These are phyloP conservation scores for Fusarium udum DNA, from an alignment of 2,329 filamentous ascomycete species.

Conservation along the genomic window DNA sequence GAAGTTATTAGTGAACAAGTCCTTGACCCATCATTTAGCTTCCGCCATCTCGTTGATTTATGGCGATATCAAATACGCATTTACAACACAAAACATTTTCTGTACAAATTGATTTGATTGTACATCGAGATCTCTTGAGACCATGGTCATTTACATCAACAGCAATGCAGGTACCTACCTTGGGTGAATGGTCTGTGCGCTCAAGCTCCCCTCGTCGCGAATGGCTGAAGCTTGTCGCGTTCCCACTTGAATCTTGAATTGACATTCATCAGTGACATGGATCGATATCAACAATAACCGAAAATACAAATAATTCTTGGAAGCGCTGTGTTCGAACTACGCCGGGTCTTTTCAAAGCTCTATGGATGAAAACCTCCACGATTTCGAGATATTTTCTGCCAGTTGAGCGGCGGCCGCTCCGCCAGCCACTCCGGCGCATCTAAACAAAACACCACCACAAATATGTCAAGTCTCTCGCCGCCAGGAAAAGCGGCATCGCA, in stretches of 20 bases:
- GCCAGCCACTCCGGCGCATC: constrained; percentile 2
- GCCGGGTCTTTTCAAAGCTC: background rate
- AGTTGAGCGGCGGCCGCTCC: background rate
- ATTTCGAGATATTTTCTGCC: background rate
- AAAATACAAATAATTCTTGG: background rate
- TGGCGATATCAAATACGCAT: background rate
- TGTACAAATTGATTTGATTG: background rate
- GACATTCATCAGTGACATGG: constrained; percentile 31
- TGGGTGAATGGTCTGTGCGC: constrained; percentile 16
- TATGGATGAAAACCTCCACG: background rate
- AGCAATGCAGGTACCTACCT: background rate
- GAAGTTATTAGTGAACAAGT: background rate
- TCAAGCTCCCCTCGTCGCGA: constrained; percentile 19
- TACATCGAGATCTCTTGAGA: background rate
- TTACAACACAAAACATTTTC: accelerated
- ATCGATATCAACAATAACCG: constrained; percentile 25
- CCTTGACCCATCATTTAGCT: background rate
- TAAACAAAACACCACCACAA: constrained; percentile 20
- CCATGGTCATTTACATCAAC: background rate
- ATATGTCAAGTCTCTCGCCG: constrained; percentile 30
- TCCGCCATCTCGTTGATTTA: background rate
- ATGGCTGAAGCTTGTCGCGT: constrained; percentile 25
- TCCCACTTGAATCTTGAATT: constrained; percentile 7
- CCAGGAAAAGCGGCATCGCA: constrained; percentile 23
- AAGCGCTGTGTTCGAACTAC: background rate